Evolutionary conservation across 352 stramenopile species (phyloP), one percentile per base, ranked within the genome.

Genomic region (Globisporangium nagaii): DNA sequence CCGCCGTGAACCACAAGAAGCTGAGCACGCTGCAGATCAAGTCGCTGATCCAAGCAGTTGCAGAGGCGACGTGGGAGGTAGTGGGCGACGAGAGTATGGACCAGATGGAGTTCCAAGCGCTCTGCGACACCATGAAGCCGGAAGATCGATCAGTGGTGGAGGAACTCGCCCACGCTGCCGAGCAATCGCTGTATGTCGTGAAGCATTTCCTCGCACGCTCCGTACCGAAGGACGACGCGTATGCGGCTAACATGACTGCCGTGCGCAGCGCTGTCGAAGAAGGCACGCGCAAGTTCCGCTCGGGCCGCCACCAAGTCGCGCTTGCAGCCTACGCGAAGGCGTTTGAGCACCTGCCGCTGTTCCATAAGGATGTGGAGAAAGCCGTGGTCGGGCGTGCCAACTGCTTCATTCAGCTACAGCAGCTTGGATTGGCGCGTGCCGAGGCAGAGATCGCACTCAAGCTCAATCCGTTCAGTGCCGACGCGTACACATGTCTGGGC

Each of bases 11-110:
- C 20, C 67, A 80, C 46, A 80, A 84, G 49, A 88, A 86, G 49
- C 61, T 90, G 28, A 94, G 84, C 55, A 90, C 79, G 6, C 51
- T 94, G 12, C 84, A 94, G 51, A 75, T 90, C 55, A 94, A 92
- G 62, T 86, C 84, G n/a, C 84, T 92, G 27, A 90, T 90, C 41
- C 79, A 94, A 53, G 76, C 79, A 2, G 57, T 86, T 5, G 81
- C 79, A 5, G 78, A 94, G 43, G 80, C 75, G 31, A 74, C 74
- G 11, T 88, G 72, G 72, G 73, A 77, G 9, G 79, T 86, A 17
- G 67, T 91, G 3, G 65, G 68, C 19, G 63, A 82, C 9, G 65
- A 84, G 30, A 48, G 65, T 1, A 56, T 88, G 31, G 86, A 68
- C 60, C 66, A 87, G 28, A 45, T 94, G 27, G 68, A 92, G 55